Percentiles rank a stretch among this genome's conserved stretches.
phyloP scores from a whole-genome alignment of 1,139 yeast species.

The Hyphopichia buzzinii region DNA sequence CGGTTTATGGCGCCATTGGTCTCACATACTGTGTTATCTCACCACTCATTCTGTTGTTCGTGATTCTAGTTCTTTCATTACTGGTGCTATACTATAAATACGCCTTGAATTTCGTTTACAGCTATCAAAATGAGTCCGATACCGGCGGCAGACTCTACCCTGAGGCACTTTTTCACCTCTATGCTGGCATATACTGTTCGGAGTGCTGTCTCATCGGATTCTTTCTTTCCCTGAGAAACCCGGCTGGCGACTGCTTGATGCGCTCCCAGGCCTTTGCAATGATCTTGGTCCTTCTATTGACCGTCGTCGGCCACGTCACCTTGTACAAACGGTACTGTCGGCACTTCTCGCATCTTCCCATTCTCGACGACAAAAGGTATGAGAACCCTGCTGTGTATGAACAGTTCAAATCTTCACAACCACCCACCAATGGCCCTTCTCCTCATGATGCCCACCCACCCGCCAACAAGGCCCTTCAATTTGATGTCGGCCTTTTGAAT shows the following conservation, averaged over 20 bases:
- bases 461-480: neutral
- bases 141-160: constrained; percentile 73
- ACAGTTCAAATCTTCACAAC: neutral
- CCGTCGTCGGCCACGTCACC: constrained; percentile 33
- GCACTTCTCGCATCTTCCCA: constrained; percentile 30
- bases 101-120: constrained; percentile 55
- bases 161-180: constrained; percentile 68
- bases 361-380: constrained; percentile 17
- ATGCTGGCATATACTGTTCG: constrained; percentile 75
- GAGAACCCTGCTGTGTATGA: neutral
- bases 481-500: neutral
- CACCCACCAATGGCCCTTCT: neutral
- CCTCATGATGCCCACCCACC: neutral
- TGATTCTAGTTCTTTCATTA: constrained; percentile 56
- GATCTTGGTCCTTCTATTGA: constrained; percentile 36
- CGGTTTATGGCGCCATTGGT: constrained; percentile 76
- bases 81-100: constrained; percentile 69
- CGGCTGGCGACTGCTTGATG: constrained; percentile 31
- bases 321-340: constrained; percentile 27
- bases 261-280: constrained; percentile 46
- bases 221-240: constrained; percentile 57
- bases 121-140: constrained; percentile 52
- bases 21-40: constrained; percentile 74
- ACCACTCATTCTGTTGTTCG: constrained; percentile 68
- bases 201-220: constrained; percentile 77